phyloP scores from a whole-genome alignment of 2,329 filamentous ascomycete species.

The Neonectria sp. region DNA sequence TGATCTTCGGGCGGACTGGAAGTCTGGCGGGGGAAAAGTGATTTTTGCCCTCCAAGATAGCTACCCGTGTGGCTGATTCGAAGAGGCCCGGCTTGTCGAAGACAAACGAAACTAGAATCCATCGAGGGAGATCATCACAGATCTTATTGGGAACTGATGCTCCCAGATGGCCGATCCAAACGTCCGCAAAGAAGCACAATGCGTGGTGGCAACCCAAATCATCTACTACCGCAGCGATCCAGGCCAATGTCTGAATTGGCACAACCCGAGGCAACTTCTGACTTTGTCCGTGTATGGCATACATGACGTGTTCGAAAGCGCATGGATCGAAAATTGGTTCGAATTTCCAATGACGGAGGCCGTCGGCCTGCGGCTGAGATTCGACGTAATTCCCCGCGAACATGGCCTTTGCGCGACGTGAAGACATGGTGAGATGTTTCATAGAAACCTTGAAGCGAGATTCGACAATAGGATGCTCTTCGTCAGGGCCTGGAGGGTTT shows the following conservation, averaged over 20 bases:
- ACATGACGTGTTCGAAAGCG: constrained; percentile 35
- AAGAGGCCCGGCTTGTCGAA: constrained; percentile 20
- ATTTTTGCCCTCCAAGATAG: background rate
- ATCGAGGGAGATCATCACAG: constrained; percentile 17
- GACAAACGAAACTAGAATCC: constrained; percentile 32
- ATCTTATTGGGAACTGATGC: background rate
- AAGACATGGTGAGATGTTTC: constrained; percentile 20
- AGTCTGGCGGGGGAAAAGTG: background rate
- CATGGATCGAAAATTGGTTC: constrained; percentile 33
- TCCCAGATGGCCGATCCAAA: constrained; percentile 29
- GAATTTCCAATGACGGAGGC: constrained; percentile 25
- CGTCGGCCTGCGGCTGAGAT: background rate
- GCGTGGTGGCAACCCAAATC: constrained; percentile 38
- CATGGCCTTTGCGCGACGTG: constrained; percentile 19
- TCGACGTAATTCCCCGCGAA: constrained; percentile 5
- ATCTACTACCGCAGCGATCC: constrained; percentile 33
- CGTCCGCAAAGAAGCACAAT: constrained; percentile 22
- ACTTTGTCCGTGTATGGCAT: constrained; percentile 34
- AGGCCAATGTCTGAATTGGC: constrained; percentile 18
- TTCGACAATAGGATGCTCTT: background rate
- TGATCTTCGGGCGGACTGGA: background rate
- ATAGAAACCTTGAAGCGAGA: constrained; percentile 14
- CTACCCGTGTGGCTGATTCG: constrained; percentile 10
- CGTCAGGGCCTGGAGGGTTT: too few species aligned
- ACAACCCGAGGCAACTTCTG: constrained; percentile 16